A percentile compares a stretch with the other conserved stretches of the same genome.
Evolutionary conservation across 2,329 filamentous ascomycete species (phyloP).

Genomic region (Colletotrichum brevisporum): DNA sequence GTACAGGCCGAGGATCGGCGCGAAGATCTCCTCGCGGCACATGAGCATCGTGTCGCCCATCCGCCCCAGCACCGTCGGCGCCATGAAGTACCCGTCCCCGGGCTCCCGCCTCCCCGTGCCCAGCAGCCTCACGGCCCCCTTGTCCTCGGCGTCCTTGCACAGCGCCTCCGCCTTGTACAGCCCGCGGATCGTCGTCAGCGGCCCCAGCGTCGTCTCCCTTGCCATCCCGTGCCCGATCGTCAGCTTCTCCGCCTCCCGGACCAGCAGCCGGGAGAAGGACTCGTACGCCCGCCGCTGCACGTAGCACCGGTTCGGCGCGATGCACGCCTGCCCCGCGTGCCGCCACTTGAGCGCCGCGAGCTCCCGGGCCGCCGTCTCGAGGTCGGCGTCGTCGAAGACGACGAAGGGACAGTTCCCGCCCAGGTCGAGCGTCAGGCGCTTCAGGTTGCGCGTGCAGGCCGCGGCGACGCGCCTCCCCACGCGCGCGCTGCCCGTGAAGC

Average conservation of each 20-base stretch:
- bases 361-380: constrained; percentile 71
- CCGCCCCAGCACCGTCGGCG: constrained; percentile 78
- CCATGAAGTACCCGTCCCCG: constrained; percentile 79
- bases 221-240: constrained; percentile 44
- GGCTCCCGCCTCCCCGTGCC: constrained; percentile 69
- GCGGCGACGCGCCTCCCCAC: constrained; percentile 78
- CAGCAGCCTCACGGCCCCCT: constrained; percentile 72
- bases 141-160: constrained; percentile 74
- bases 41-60: constrained; percentile 78
- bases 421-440: constrained; percentile 76
- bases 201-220: constrained; percentile 51
- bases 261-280: constrained; percentile 68
- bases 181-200: constrained; percentile 51
- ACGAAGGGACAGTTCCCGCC: constrained; percentile 78
- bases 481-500: constrained; percentile 81
- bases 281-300: constrained; percentile 66
- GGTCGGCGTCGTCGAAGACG: constrained; percentile 75
- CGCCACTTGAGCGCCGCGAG: constrained; percentile 68
- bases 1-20: constrained; percentile 80
- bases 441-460: constrained; percentile 73
- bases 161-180: constrained; percentile 61
- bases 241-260: constrained; percentile 44
- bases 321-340: constrained; percentile 72
- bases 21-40: constrained; percentile 81
- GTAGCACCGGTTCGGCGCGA: constrained; percentile 71